Percentiles rank a stretch among this genome's conserved stretches.
These are phyloP conservation scores for Fusarium metavorans DNA, from an alignment of 2,329 filamentous ascomycete species.

Conservation along the genomic window DNA sequence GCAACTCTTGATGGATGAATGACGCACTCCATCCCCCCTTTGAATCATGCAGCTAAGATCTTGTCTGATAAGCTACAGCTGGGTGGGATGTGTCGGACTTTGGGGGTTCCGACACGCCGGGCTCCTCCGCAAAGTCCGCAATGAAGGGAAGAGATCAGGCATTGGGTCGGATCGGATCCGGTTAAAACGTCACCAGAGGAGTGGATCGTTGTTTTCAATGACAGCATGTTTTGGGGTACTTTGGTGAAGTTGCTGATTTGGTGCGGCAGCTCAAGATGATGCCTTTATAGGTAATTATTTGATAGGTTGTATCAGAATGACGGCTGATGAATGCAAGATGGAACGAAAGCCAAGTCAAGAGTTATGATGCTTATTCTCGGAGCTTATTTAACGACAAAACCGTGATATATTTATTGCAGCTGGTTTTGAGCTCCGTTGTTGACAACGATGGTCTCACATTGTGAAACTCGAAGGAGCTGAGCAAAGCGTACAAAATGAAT, in stretches of 20 bases:
- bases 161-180: neutral
- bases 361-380: neutral
- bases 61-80: conserved; percentile 38
- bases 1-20: conserved; percentile 27
- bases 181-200: neutral
- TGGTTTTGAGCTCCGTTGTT: neutral
- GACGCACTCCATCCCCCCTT: conserved; percentile 26
- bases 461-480: neutral
- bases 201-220: conserved; percentile 5
- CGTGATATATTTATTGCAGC: neutral
- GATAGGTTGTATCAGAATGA: neutral
- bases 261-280: neutral
- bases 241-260: neutral
- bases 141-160: neutral
- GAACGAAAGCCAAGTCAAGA: neutral
- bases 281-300: neutral
- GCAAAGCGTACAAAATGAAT: too few relatives aligned
- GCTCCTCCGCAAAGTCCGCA: conserved; percentile 31
- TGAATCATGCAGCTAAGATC: conserved; percentile 33
- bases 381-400: neutral
- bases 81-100: conserved; percentile 19
- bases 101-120: conserved; percentile 9
- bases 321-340: neutral
- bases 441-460: neutral
- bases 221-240: neutral